Percentiles rank a stretch among this genome's conserved stretches.
Conservation (phyloP, 768 basidiomycete species). For the Lyophyllum atratum region DNA sequence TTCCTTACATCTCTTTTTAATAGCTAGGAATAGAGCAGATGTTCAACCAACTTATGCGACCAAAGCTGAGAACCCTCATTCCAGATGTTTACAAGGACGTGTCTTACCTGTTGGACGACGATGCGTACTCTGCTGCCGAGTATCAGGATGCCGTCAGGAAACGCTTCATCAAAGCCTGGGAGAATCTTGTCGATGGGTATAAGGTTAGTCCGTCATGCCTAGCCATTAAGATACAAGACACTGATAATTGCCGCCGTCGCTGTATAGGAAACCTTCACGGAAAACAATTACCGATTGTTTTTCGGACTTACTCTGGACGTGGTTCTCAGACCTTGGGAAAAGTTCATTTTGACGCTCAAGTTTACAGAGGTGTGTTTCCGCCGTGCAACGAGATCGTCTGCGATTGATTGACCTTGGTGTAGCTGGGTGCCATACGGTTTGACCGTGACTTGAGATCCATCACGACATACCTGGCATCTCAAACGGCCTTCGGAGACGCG, state of each 20-base stretch:
- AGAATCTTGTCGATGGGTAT: constrained; percentile 81
- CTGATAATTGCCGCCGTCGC: constrained; percentile 1
- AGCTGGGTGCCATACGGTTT: constrained; percentile 96
- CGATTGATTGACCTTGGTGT: background rate
- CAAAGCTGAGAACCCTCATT: constrained; percentile 81
- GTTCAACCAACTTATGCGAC: constrained; percentile 92
- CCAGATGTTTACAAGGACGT: constrained; percentile 90
- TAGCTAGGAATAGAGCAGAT: constrained; percentile 89
- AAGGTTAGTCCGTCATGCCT: constrained; percentile 51
- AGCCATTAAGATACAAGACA: background rate
- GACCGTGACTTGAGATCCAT: constrained; percentile 90
- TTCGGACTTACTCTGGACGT: constrained; percentile 86
- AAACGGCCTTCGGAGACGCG: constrained; percentile 87
- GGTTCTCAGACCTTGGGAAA: constrained; percentile 95
- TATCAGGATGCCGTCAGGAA: constrained; percentile 86
- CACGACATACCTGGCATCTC: constrained; percentile 80
- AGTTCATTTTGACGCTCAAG: constrained; percentile 72
- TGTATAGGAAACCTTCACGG: constrained; percentile 79
- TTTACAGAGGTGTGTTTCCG: constrained; percentile 78
- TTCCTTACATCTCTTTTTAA: background rate
- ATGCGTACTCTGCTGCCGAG: constrained; percentile 79
- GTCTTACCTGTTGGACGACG: constrained; percentile 88
- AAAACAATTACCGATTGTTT: constrained; percentile 83
- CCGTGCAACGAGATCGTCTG: background rate
- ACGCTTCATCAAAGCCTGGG: constrained; percentile 90